Base-by-base conservation (phyloP, 2,329 filamentous ascomycete species). In the Neodidymelliopsis sp. region DNA sequence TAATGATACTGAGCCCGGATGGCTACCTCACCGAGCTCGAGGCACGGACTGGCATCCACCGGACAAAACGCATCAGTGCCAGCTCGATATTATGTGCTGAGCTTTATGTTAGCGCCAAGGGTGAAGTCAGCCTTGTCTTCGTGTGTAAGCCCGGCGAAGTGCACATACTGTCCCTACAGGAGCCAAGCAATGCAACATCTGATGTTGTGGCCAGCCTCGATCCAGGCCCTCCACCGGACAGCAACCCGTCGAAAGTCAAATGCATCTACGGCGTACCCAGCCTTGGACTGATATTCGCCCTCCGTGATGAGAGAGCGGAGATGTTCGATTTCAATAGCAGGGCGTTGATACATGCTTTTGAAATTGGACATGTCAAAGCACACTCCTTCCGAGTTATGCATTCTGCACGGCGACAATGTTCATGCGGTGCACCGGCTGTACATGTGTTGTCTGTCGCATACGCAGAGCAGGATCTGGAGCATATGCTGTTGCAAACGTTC, bases 401-500 rank as follows among this genome's bases (percentile, higher is more conserved):
- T 60, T 80, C 81, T 1, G 73, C 74, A 33, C 79, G 74, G 47
- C 77, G 77, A 36, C 75, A 74, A 51, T 83, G 80, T 50, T 49
- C 77, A 45, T 85, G 81, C 34, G 81, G 80, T 11, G 79, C 79
- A 1, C 73, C 79, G 1, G 82, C 84, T 0, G 71, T 91, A 1
- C 77, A 78, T 20, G 85, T 81, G 11, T 75, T 91, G n/a, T 85
- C 82, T 0, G 71, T 91, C 16, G 82, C 81, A 10, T 90, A 90
- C 63, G 79, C 79, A 3, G 81, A 82, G 49, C 74, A 77, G 4
- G 81, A 84, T 15, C 83, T 81, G 0, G 80, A 82, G 9, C 81
- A 86, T 37, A 84, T 86, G 47, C 77, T 89, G 15, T 75, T 90
- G 54, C 84, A 88, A 42, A 86, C 81, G 0, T 89, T 86, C 60